Evolutionary conservation across 805 yeast genomes (phyloP).

Genomic region (Metschnikowia colocasiae): DNA sequence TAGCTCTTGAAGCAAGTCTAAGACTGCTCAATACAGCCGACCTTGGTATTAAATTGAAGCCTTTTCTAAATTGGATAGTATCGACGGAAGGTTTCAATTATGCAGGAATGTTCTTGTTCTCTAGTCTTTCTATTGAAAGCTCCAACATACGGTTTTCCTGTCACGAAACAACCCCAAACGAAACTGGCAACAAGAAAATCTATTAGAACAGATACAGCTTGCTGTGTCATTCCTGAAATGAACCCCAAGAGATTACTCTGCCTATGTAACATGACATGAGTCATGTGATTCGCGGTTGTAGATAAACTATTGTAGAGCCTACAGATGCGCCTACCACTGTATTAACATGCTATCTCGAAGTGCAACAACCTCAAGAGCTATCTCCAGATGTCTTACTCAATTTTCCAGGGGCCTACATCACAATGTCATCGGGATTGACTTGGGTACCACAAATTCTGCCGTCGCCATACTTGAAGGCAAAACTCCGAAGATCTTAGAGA

Average conservation of each 20-base stretch:
- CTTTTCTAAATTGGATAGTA: constrained; percentile 12
- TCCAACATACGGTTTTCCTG: background rate
- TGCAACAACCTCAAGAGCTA: background rate
- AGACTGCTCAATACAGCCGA: background rate
- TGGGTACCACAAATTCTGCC: constrained; percentile 86
- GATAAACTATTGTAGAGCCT: background rate
- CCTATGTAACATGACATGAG: background rate
- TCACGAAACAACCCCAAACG: background rate
- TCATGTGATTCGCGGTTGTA: background rate
- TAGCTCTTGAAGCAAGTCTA: constrained; percentile 7
- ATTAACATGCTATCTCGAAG: background rate
- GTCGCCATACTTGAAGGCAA: constrained; percentile 71
- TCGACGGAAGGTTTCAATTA: constrained; percentile 13
- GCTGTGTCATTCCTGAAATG: background rate
- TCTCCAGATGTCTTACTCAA: background rate
- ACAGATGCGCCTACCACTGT: background rate
- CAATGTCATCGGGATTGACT: constrained; percentile 70
- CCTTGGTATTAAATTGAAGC: constrained; percentile 1
- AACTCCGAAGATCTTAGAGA: constrained; percentile 63
- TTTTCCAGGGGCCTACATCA: constrained; percentile 19
- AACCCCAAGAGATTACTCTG: background rate
- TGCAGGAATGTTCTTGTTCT: constrained; percentile 11
- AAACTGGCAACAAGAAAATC: background rate
- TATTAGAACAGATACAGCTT: background rate
- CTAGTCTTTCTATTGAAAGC: background rate